Base-by-base conservation (phyloP, 2,329 filamentous ascomycete genomes). In the Fusarium sp. region DNA sequence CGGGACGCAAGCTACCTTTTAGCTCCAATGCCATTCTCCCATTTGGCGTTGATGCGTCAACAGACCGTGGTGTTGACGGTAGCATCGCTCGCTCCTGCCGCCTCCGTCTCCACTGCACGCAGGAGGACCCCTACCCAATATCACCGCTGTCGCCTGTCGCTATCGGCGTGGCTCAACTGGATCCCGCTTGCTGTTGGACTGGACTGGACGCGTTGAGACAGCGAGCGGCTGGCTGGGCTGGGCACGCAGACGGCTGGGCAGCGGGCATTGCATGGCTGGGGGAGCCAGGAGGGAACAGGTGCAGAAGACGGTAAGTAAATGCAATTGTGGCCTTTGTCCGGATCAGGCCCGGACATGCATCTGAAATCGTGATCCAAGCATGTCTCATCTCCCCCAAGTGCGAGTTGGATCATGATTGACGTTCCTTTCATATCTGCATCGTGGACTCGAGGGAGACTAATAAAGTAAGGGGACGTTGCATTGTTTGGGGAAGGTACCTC, bases 11-110 rank as follows among this genome's bases (percentile, higher is more conserved):
- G 68, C 44, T 59, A 44, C 40, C 40, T 44, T 44, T 44, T 44
- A 58, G 34, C 38, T 54, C 44, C 20, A 44, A 69, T 58, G 55
- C 56, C 53, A 64, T 51, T 54, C 57, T 61, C 62, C 65, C 49
- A 20, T 51, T 18, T 56, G 38, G 42, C 46, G 68, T 73, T 73
- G 70, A 64, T 74, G 67, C 57, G 68, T 68, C 66, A 70, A 72
- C 62, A 38, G 63, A 13, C 60, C n/a, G 27, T 40, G 25, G 33
- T 20, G 53, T 49, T 23, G 55, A 57, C 62, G 33, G 54, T 63
- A 60, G 44, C 60, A 68, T 73, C 62, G 56, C 16, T 73, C 62
- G 56, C 16, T 51, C 49, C 62, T 59, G 25, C 40, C 50, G 55
- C 31, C 56, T 55, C 16, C 46, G 61, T 70, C 63, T 67, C 71